Percentiles rank a stretch among this genome's conserved stretches.
Evolutionary conservation across 352 stramenopile genomes (phyloP).

Genomic region (Pythium utonaiense): DNA sequence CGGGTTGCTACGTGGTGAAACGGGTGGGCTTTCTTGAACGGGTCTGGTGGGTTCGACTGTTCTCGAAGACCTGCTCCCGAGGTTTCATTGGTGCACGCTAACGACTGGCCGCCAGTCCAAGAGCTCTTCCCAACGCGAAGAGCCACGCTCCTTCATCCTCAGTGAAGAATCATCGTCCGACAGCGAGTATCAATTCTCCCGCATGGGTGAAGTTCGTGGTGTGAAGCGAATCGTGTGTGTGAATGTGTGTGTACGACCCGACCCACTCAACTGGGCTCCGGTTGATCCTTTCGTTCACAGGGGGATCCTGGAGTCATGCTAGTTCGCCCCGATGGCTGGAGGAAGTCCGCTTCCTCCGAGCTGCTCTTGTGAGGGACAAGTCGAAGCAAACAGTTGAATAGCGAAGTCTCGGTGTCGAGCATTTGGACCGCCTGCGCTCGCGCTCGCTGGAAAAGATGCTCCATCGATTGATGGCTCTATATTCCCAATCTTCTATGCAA

Average conservation of each 20-base stretch:
- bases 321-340: slow-evolving; percentile 68
- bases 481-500: slow-evolving; percentile 91
- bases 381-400: slow-evolving; percentile 90
- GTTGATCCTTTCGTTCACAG: slow-evolving; percentile 82
- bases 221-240: slow-evolving; percentile 10
- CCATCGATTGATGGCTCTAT: slow-evolving; percentile 89
- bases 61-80: not conserved
- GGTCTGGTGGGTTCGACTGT: not conserved
- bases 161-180: not conserved
- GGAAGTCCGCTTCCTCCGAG: slow-evolving; percentile 12
- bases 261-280: slow-evolving; percentile 71
- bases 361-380: slow-evolving; percentile 79
- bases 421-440: slow-evolving; percentile 56
- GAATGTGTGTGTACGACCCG: slow-evolving; percentile 2
- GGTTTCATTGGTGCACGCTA: not conserved
- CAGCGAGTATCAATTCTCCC: no score
- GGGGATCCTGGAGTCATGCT: slow-evolving; percentile 79
- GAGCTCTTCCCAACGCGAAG: not conserved
- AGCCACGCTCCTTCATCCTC: not conserved
- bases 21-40: not conserved
- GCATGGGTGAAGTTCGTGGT: no score
- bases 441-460: slow-evolving; percentile 71
- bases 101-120: slow-evolving; percentile 1
- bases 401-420: slow-evolving; percentile 86
- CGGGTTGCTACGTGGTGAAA: not conserved